Evolutionary conservation across 2,329 filamentous ascomycete genomes (phyloP), one percentile per base, ranked within the genome.

Genomic region (Botrytis fragariae): DNA sequence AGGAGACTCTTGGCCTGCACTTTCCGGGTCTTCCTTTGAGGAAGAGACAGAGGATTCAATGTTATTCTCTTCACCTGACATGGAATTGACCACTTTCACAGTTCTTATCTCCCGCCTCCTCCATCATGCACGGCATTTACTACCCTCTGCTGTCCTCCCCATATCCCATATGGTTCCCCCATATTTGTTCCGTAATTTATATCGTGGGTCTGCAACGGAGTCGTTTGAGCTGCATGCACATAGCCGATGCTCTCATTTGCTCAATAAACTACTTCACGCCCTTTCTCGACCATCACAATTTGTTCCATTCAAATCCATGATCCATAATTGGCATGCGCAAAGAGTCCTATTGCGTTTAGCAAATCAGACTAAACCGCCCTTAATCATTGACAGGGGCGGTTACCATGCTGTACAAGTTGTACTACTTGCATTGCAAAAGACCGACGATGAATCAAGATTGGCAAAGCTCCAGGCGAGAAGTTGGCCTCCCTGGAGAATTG

Each of bases 401-500:
- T 91, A 90, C 73, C 83, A 83, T 67, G 85, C 88, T 6, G 87
- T 91, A 62, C 84, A 86, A 54, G 77, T 82, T 57, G 87, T 90
- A 4, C 79, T 91, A 72, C 80, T 87, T 10, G 87, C 85, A 4
- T 82, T 87, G 72, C 84, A 84, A 61, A 91, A 89, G 77, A 87
- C 86, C 14, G 78, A 81, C 10, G 81, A 81, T 8, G 89, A 91
- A 79, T 81, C 80, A 22, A 84, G 83, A 48, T 85, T 84, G 45
- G 84, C 86, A 2, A 76, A 81, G 32, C 85, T 87, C 42, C 84
- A 88, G 72, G 82, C 83, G 2, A 83, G 85, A 68, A 84, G 84
- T 2, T 91, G 89, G 89, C 89, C 89, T 16, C 89, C 89, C 0
- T 91, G 89, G 80, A 82, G 88, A 72, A 83, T 84, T 54, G 84